Conservation (phyloP, 2,329 filamentous ascomycete species). For the Lojkania enalia region DNA sequence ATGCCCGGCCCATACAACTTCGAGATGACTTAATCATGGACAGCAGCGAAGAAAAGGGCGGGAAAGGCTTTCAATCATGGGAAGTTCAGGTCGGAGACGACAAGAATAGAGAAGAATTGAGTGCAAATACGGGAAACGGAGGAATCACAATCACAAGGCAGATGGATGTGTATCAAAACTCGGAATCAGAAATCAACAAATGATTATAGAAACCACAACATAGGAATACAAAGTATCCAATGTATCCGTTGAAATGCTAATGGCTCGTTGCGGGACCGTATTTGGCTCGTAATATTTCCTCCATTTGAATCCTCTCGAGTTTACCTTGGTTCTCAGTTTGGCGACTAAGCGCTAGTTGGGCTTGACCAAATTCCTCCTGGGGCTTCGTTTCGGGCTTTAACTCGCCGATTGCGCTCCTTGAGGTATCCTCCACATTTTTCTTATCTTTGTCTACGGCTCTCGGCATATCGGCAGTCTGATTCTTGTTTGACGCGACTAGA, state of each 20-base stretch:
- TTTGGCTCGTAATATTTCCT: conserved; percentile 26
- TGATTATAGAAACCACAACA: background rate
- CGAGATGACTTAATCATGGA: conserved; percentile 30
- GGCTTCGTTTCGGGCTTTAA: background rate
- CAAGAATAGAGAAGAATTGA: conserved; percentile 31
- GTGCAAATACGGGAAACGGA: conserved; percentile 12
- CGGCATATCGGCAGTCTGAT: background rate
- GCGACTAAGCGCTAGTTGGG: background rate
- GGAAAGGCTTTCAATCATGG: conserved; percentile 34
- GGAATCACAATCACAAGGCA: conserved; percentile 36
- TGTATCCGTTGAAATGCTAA: background rate
- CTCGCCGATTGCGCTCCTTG: background rate
- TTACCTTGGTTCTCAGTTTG: background rate
- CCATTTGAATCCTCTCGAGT: conserved; percentile 12
- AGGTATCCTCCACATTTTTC: background rate
- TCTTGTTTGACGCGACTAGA: background rate
- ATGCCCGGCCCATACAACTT: conserved; percentile 29
- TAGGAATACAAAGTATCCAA: background rate
- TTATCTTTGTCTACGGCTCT: background rate
- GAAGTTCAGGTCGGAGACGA: conserved; percentile 29
- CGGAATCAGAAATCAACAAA: too few species aligned
- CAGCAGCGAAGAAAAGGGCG: conserved; percentile 21
- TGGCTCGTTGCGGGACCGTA: conserved; percentile 8
- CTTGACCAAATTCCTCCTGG: background rate
- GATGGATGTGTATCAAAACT: conserved; percentile 28